Evolutionary conservation across 768 basidiomycete species (phyloP).

Genomic region (Kwoniella sp.): DNA sequence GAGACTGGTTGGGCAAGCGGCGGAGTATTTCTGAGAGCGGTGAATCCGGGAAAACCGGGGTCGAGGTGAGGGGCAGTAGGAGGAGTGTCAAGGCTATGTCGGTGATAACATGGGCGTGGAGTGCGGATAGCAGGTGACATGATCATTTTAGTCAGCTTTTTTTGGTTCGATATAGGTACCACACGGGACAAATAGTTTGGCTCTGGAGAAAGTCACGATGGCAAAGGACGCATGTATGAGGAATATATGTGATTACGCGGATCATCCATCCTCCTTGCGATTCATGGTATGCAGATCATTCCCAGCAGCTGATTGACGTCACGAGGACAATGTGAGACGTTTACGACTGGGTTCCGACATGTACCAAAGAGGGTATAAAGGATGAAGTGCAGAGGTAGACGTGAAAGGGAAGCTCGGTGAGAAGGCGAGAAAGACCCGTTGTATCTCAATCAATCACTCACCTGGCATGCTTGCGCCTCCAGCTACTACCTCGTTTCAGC

Average conservation of each 20-base stretch:
- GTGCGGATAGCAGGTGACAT: conserved; percentile 8
- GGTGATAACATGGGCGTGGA: conserved; percentile 3
- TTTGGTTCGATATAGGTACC: neutral
- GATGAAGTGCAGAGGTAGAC: conserved; percentile 5
- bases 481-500: conserved; percentile 34
- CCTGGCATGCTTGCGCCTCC: conserved; percentile 43
- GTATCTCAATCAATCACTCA: conserved; percentile 26
- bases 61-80: conserved; percentile 27
- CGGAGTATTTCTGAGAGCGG: conserved; percentile 11
- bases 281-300: neutral
- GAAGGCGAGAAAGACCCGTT: neutral
- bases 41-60: conserved; percentile 15
- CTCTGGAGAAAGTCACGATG: neutral
- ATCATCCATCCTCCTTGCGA: neutral
- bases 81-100: conserved; percentile 28
- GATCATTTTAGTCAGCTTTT: conserved; percentile 4
- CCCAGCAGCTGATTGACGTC: conserved; percentile 11
- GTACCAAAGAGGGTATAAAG: conserved; percentile 1
- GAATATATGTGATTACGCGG: neutral
- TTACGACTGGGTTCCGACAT: neutral
- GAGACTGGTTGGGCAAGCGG: conserved; percentile 1
- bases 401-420: conserved; percentile 3
- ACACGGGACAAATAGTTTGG: neutral
- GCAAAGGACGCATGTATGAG: neutral
- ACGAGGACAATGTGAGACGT: conserved; percentile 17